phyloP scores from a whole-genome alignment of 495 filamentous ascomycete species.

The Talaromyces ruber region DNA sequence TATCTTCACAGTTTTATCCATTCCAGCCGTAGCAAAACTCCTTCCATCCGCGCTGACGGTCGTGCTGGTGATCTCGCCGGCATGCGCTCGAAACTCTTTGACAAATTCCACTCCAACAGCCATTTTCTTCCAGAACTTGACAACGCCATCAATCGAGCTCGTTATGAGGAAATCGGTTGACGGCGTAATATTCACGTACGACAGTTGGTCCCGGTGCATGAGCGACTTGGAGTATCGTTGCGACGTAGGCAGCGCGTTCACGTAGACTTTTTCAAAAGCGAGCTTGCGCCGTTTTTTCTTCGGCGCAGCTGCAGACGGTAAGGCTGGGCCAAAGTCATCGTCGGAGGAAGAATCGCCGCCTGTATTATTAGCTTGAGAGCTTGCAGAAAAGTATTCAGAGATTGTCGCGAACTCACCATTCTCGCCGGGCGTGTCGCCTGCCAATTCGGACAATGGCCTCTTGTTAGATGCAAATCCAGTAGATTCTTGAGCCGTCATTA shows the following conservation, averaged over 20 bases:
- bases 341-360: slow-evolving; percentile 56
- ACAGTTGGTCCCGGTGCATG: slow-evolving; percentile 95
- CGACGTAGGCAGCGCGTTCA: slow-evolving; percentile 78
- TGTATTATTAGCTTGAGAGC: not conserved
- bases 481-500: slow-evolving; percentile 25
- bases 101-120: slow-evolving; percentile 89
- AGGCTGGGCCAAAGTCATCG: slow-evolving; percentile 87
- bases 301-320: slow-evolving; percentile 63
- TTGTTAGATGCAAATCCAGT: slow-evolving; percentile 17
- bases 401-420: not conserved
- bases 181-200: slow-evolving; percentile 79
- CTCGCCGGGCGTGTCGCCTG: slow-evolving; percentile 26
- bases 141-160: slow-evolving; percentile 81
- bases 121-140: slow-evolving; percentile 99
- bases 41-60: slow-evolving; percentile 82
- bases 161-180: slow-evolving; percentile 92
- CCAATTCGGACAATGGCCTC: slow-evolving; percentile 30
- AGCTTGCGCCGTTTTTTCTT: slow-evolving; percentile 91
- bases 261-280: slow-evolving; percentile 88
- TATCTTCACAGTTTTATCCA: slow-evolving; percentile 83
- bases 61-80: slow-evolving; percentile 73
- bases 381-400: not conserved
- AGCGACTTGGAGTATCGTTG: slow-evolving; percentile 87
- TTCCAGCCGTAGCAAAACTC: slow-evolving; percentile 85
- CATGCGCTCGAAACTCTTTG: slow-evolving; percentile 91